Percentiles rank a stretch among this genome's conserved stretches.
Evolutionary conservation across 495 filamentous ascomycete genomes (phyloP).

Genomic region (Durotheca rogersii): DNA sequence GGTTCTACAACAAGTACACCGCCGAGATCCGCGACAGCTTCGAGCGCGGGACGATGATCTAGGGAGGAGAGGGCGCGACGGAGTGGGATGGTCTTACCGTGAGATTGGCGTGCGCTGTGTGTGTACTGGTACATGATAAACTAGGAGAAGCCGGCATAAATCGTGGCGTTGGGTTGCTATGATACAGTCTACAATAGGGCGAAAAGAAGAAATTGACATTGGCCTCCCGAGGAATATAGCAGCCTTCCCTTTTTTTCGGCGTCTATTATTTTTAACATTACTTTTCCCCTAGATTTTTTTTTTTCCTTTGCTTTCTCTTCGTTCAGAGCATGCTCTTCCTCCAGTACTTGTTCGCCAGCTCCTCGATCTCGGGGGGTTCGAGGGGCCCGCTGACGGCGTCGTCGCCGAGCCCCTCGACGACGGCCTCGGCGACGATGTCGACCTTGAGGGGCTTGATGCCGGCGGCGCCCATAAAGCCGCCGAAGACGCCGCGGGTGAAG

Average conservation of each 20-base stretch:
- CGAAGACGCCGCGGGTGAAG: constrained; percentile 69
- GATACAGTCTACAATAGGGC: constrained; percentile 35
- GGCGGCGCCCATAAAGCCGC: constrained; percentile 73
- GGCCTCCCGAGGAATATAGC: neutral
- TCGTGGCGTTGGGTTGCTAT: constrained; percentile 21
- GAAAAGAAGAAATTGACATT: constrained; percentile 26
- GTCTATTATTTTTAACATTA: too few species aligned
- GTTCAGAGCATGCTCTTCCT: constrained; percentile 76
- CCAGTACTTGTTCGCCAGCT: constrained; percentile 73
- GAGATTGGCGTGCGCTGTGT: constrained; percentile 10
- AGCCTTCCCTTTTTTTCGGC: too few species aligned
- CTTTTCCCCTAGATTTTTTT: too few species aligned
- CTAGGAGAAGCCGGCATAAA: constrained; percentile 14
- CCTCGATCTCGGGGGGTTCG: constrained; percentile 68
- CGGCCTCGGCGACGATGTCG: constrained; percentile 79
- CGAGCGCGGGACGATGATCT: constrained; percentile 92
- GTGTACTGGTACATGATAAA: constrained; percentile 16
- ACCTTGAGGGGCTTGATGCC: constrained; percentile 83
- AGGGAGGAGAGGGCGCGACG: constrained; percentile 16
- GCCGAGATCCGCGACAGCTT: constrained; percentile 96
- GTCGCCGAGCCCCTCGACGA: constrained; percentile 76
- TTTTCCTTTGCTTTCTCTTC: too few species aligned
- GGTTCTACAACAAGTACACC: constrained; percentile 99
- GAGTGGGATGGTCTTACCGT: constrained; percentile 1
- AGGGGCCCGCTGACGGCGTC: constrained; percentile 67